Base-by-base conservation (phyloP, 2,329 filamentous ascomycete species). In the Hypoxylon sp. region DNA sequence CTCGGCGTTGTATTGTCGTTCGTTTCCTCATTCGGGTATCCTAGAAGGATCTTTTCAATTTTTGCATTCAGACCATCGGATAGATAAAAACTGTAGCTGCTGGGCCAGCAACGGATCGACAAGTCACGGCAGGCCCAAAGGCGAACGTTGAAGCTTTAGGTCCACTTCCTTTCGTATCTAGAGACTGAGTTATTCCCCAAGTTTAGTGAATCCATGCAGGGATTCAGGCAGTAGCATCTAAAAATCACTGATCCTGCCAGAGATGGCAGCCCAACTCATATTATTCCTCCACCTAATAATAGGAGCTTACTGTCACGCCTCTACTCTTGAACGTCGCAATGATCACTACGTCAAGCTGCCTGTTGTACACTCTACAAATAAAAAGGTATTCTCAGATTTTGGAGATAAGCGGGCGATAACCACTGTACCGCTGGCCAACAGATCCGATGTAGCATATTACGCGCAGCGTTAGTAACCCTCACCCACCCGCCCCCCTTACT, bases 371-470 rank as follows among this genome's bases (percentile, higher is more conserved):
- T 83, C 81, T 26, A 83, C 80, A 55, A 83, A 83, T 68, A 70
- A 73, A 35, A 72, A 79, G 22, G 73, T 79, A 53, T 83, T 86
- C 59, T 74, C 78, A 48, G 75, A 76, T 14, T 81, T 81, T 47
- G 80, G 84, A 33, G 81, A 80, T 52, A 77, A 74, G 62, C 73
- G 76, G 17, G 74, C 68, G 26, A 72, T 77, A 17, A 77, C 84
- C 44, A 81, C 84, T 52, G 75, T 85, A 2, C 75, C 80, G 53
- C 77, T 87, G 29, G 82, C 83, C 33, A 86, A 86, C 76, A 81
- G 85, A 17, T 83, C 83, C 3, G 85, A 87, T 72, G 81, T 87
- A 26, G 85, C 85, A 48, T 87, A 87, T 75, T 87, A 87, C 71
- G 84, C 83, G 4, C 78, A 82, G 70, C 77, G 84, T 86, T 76